phyloP scores from a whole-genome alignment of 2,329 filamentous ascomycete genomes.

The Colletotrichum musicola region DNA sequence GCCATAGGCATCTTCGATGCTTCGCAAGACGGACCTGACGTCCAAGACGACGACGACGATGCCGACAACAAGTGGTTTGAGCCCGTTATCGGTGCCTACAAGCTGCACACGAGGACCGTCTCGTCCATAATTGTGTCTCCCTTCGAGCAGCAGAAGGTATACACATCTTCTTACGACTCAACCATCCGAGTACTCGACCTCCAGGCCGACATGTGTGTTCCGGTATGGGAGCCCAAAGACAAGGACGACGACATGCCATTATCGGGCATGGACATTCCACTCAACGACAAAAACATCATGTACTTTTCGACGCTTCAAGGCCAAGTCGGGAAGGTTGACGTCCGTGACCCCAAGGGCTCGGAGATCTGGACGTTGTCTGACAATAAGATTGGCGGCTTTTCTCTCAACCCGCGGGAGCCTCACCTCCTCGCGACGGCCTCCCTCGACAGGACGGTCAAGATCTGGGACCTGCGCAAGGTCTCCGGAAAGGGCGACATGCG shows the following conservation, averaged over 20 bases:
- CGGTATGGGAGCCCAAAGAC: conserved; percentile 83
- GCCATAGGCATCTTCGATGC: conserved; percentile 92
- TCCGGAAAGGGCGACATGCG: conserved; percentile 70
- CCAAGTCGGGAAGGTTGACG: conserved; percentile 83
- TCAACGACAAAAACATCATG: conserved; percentile 77
- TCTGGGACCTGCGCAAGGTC: conserved; percentile 93
- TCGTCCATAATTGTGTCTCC: conserved; percentile 84
- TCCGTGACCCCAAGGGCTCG: conserved; percentile 69
- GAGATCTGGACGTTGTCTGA: conserved; percentile 83
- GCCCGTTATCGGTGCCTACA: conserved; percentile 88
- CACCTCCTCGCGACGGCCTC: conserved; percentile 91
- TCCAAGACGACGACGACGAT: conserved; percentile 77
- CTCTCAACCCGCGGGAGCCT: conserved; percentile 81
- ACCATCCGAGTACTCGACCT: conserved; percentile 91
- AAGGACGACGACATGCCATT: conserved; percentile 80
- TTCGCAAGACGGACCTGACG: conserved; percentile 72
- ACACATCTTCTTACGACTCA: conserved; percentile 91
- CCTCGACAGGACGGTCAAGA: conserved; percentile 86
- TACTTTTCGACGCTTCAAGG: conserved; percentile 92
- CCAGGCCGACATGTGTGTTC: conserved; percentile 80
- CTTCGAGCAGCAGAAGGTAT: conserved; percentile 79
- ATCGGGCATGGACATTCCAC: conserved; percentile 84
- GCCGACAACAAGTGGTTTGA: conserved; percentile 66
- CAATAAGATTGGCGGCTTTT: conserved; percentile 97
- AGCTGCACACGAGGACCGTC: conserved; percentile 90